Evolutionary conservation across 352 stramenopile genomes (phyloP).

Genomic region (Saprolegnia parasitica): DNA sequence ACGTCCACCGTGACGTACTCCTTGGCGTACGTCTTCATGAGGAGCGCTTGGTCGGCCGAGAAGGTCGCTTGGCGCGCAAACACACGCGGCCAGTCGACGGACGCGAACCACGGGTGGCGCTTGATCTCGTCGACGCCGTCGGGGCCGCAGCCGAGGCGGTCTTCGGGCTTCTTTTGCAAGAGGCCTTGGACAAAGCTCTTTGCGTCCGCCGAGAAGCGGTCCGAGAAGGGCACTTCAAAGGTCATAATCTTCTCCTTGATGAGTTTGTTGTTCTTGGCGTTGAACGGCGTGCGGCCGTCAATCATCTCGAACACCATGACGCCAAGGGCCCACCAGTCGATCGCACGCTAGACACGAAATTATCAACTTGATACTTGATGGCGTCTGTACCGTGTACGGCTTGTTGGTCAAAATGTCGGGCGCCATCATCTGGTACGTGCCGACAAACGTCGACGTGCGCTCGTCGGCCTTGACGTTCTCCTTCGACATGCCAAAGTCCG

Average conservation of each 20-base stretch:
- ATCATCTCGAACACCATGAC: conserved; percentile 90
- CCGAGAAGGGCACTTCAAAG: conserved; percentile 76
- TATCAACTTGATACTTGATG: background rate
- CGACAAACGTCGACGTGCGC: conserved; percentile 85
- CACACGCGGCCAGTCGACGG: conserved; percentile 82
- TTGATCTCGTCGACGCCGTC: conserved; percentile 85
- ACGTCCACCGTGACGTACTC: conserved; percentile 74
- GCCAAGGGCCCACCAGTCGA: conserved; percentile 87
- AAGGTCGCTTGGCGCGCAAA: conserved; percentile 53
- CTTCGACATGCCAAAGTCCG: conserved; percentile 99
- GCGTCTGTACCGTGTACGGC: conserved; percentile 53
- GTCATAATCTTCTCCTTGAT: conserved; percentile 84
- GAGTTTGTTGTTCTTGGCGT: conserved; percentile 79
- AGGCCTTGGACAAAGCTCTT: conserved; percentile 85
- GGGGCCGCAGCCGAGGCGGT: conserved; percentile 89
- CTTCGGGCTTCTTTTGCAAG: conserved; percentile 90
- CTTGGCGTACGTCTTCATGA: conserved; percentile 80
- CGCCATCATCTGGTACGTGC: conserved; percentile 91
- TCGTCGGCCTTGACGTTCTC: conserved; percentile 90
- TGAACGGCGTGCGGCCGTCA: conserved; percentile 80
- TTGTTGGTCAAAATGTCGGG: conserved; percentile 86
- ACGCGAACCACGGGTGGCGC: conserved; percentile 81
- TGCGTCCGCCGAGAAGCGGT: conserved; percentile 71
- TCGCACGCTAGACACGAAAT: conserved; percentile 40
- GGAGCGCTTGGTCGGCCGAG: conserved; percentile 54